phyloP scores from a whole-genome alignment of 257 asterid genomes.

The Paraleonurus japonicus region DNA sequence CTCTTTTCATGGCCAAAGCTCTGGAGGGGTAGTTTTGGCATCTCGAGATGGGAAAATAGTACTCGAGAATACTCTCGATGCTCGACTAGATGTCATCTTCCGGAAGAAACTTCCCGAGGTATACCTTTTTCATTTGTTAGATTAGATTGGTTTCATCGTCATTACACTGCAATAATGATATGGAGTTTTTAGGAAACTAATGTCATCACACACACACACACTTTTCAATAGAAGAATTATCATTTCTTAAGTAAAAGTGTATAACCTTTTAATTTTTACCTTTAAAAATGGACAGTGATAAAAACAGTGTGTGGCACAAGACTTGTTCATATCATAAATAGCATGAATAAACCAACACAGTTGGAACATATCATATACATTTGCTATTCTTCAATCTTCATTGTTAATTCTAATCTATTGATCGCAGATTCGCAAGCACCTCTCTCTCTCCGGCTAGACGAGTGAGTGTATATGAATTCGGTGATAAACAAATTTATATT shows the following conservation, averaged over 20 bases:
- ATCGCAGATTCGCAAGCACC: slow-evolving; percentile 39
- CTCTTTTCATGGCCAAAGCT: slow-evolving; percentile 20
- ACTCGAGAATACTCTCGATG: slow-evolving; percentile 47
- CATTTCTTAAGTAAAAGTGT: too few relatives aligned
- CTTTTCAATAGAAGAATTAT: too few relatives aligned
- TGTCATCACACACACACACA: too few relatives aligned
- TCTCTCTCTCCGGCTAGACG: slow-evolving; percentile 23
- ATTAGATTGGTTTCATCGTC: too few relatives aligned
- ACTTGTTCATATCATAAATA: too few relatives aligned
- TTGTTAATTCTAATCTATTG: not conserved
- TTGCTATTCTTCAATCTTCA: not conserved
- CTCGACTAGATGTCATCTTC: slow-evolving; percentile 41
- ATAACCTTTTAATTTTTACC: too few relatives aligned
- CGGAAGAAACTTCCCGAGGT: slow-evolving; percentile 48
- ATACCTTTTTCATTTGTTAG: not conserved
- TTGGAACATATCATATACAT: too few relatives aligned
- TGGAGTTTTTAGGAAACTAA: too few relatives aligned
- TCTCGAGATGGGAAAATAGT: slow-evolving; percentile 54
- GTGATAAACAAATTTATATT: not conserved
- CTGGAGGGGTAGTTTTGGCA: slow-evolving; percentile 55
- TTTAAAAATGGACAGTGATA: too few relatives aligned
- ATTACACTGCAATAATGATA: too few relatives aligned
- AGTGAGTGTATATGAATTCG: not conserved
- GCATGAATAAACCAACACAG: too few relatives aligned
- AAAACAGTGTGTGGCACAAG: too few relatives aligned